These are phyloP conservation scores for Xylaria sp. DNA, from an alignment of 2,329 filamentous ascomycete species.

Conservation along the genomic window DNA sequence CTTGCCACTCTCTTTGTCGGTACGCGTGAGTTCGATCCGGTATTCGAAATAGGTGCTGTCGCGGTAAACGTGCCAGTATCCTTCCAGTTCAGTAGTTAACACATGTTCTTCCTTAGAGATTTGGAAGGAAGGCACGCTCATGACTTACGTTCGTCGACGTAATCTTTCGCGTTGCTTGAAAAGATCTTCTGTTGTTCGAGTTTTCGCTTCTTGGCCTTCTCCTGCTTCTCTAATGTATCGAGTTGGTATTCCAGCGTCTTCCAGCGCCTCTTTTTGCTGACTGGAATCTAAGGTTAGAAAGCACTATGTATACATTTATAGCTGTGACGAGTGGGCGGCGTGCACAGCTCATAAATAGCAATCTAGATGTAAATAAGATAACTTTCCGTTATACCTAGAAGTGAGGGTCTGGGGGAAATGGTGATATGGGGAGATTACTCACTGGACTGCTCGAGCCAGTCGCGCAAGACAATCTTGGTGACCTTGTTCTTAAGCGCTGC, in stretches of 20 bases:
- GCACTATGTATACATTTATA: neutral
- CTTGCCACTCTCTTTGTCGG: conserved; percentile 57
- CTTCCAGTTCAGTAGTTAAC: conserved; percentile 20
- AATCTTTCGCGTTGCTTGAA: neutral
- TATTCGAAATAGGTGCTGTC: conserved; percentile 73
- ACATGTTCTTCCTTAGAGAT: neutral
- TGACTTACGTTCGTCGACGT: conserved; percentile 28
- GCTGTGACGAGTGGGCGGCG: neutral
- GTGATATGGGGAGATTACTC: conserved; percentile 4
- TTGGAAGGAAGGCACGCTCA: neutral
- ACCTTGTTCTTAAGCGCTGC: conserved; percentile 54
- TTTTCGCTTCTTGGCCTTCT: conserved; percentile 50
- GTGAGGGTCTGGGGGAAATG: neutral
- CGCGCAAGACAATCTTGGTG: conserved; percentile 57
- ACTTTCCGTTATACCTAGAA: neutral
- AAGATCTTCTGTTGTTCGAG: conserved; percentile 4
- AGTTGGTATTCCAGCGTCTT: conserved; percentile 59
- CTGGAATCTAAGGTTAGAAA: conserved; percentile 8
- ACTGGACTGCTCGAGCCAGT: conserved; percentile 65
- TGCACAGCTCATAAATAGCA: neutral
- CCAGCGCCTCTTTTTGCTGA: conserved; percentile 45
- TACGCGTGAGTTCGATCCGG: conserved; percentile 69
- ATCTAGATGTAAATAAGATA: neutral
- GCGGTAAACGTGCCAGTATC: conserved; percentile 64
- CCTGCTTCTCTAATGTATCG: conserved; percentile 23